Base-by-base conservation (phyloP, 768 basidiomycete genomes). In the Lactarius evosmus region DNA sequence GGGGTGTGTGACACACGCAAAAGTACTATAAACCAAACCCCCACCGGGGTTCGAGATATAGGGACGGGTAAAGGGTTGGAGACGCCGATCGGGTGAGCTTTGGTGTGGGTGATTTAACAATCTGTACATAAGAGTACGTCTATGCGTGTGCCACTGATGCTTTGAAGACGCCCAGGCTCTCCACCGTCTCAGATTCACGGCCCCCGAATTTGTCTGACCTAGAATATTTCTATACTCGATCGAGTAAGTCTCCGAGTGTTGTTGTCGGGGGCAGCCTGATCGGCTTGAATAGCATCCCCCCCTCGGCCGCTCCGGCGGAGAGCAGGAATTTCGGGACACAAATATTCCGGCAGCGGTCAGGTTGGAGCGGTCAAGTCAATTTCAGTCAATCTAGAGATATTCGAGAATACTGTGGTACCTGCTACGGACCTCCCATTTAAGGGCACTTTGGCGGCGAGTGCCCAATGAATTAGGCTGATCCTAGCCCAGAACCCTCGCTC, bases 101-200 rank as follows among this genome's bases (percentile, higher is more conserved):
- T 46, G 25, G 22, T 27, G 46, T 49, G 9, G 22, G 46, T 25
- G 46, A 49, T 49, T 46, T 22, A 49, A 25, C 25, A 25, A 49
- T 49, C 6, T 49, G 46, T 49, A 49, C 46, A 49, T 49, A 49
- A 49, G 46, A 49, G n/a, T 49, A 49, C 46, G 46, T 14, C n/a
- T 11, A 46, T 46, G 25, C 25, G 12, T 27, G 46, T 49, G 46
- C 46, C 46, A 49, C 46, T 25, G 14, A 27, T 49, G 7, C 19
- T 36, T 34, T 25, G 30, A 40, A 52, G 19, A 29, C 32, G 34
- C 6, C 33, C 25, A 25, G 46, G 46, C 5, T 25, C 29, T 34
- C 22, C 8, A 29, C 38, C 17, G 56, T 63, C 52, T 63, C 56
- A 57, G 50, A 62, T 52, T 51, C 62, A 62, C 36, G 50, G 14